A percentile compares a stretch with the other conserved stretches of the same genome.
phyloP scores from a whole-genome alignment of 306 rosid species.

The Dryas alaskensis region DNA sequence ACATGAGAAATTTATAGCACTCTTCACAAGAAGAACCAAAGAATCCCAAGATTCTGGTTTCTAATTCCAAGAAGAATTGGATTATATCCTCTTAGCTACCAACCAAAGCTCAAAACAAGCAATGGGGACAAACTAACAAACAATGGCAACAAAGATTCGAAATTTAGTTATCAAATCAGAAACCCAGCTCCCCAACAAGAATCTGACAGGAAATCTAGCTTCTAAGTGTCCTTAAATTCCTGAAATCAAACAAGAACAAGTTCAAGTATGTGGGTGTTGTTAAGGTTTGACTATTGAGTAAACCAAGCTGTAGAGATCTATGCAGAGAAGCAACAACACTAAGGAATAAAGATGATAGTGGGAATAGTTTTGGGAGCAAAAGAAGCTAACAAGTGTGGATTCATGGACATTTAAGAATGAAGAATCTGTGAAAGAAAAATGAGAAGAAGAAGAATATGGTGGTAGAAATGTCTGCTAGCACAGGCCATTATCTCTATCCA shows the following conservation, averaged over 20 bases:
- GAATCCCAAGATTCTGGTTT: constrained; percentile 71
- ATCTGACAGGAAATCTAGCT: constrained; percentile 30
- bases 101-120: constrained; percentile 54
- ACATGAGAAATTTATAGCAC: constrained; percentile 29
- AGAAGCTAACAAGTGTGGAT: constrained; percentile 32
- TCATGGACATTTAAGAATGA: constrained; percentile 37
- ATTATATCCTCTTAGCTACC: constrained; percentile 59
- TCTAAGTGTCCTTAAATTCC: constrained; percentile 23
- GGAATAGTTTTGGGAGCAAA: constrained; percentile 12
- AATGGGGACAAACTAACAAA: constrained; percentile 34
- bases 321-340: constrained; percentile 19
- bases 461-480: constrained; percentile 40
- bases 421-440: constrained; percentile 32
- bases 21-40: constrained; percentile 40
- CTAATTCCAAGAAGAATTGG: constrained; percentile 48
- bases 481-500: constrained; percentile 57
- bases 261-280: constrained; percentile 37
- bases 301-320: constrained; percentile 24
- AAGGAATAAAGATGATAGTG: constrained; percentile 17
- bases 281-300: constrained; percentile 29
- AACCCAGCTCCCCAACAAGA: constrained; percentile 25
- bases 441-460: constrained; percentile 37
- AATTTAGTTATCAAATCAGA: constrained; percentile 33
- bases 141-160: constrained; percentile 53
- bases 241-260: constrained; percentile 29